These are phyloP conservation scores for Stemphylium vesicarium DNA, from an alignment of 2,329 filamentous ascomycete genomes.

Conservation along the genomic window DNA sequence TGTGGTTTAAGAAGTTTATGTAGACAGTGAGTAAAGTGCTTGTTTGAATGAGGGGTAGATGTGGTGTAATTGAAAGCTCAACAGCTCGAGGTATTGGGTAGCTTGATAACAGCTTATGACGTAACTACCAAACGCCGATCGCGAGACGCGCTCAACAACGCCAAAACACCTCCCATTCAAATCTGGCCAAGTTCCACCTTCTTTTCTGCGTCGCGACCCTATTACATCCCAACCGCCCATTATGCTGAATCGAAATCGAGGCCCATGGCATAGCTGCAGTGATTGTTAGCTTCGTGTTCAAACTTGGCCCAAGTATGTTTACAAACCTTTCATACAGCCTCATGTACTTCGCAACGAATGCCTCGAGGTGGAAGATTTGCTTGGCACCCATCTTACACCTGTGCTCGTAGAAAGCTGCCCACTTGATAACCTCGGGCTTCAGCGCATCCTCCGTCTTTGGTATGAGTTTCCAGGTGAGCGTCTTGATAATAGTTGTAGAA, in stretches of 20 bases:
- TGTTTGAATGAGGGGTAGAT: not conserved
- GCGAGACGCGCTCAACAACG: conserved; percentile 12
- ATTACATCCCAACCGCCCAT: not conserved
- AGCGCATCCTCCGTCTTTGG: conserved; percentile 84
- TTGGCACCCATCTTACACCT: conserved; percentile 89
- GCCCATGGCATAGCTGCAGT: conserved; percentile 68
- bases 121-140: conserved; percentile 12
- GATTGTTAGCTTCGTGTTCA: conserved; percentile 5
- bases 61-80: conserved; percentile 7
- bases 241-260: conserved; percentile 58
- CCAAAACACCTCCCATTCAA: conserved; percentile 5
- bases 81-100: conserved; percentile 12
- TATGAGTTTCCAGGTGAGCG: conserved; percentile 91
- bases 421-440: conserved; percentile 91
- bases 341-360: conserved; percentile 99
- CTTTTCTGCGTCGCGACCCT: not conserved
- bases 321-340: conserved; percentile 86
- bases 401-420: conserved; percentile 98
- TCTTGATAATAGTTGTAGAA: conserved; percentile 91
- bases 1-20: not conserved
- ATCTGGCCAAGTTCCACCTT: not conserved
- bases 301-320: not conserved
- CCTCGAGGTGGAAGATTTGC: conserved; percentile 97
- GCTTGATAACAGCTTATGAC: conserved; percentile 13
- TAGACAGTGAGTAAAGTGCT: not conserved